phyloP scores from a whole-genome alignment of 345 rosid genomes.

The Microthlaspi erraticum region DNA sequence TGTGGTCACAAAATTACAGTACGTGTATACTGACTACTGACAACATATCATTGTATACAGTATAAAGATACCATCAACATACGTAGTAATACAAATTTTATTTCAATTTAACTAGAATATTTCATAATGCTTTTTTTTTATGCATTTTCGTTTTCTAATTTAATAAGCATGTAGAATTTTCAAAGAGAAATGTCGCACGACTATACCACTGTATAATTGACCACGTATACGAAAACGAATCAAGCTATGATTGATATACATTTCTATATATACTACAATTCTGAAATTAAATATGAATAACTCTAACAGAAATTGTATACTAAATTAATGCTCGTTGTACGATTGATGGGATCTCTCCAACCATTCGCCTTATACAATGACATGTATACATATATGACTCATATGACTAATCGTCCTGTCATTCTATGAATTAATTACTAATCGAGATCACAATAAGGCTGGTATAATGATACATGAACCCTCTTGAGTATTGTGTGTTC shows the following conservation, averaged over 20 bases:
- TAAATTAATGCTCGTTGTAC: not conserved
- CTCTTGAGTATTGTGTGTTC: not conserved
- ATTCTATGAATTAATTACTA: conserved; percentile 9
- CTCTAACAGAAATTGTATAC: no score
- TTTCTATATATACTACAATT: not conserved
- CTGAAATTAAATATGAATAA: no score
- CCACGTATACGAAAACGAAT: not conserved
- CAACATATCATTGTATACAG: no score
- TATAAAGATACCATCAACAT: not conserved
- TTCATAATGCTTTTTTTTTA: not conserved
- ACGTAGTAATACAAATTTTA: not conserved
- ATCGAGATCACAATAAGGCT: conserved; percentile 2
- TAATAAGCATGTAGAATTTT: not conserved
- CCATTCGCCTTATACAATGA: not conserved
- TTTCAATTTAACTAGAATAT: not conserved
- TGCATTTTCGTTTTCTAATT: not conserved
- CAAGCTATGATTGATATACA: not conserved
- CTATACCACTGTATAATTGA: not conserved
- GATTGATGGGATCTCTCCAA: conserved; percentile 11
- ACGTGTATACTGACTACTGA: conserved; percentile 21
- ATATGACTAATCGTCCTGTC: no score
- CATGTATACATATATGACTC: not conserved
- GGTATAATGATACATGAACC: conserved; percentile 16
- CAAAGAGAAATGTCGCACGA: not conserved
- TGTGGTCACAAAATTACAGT: conserved; percentile 29